These are phyloP conservation scores for Russula sp. DNA, from an alignment of 768 basidiomycete genomes.

Conservation along the genomic window DNA sequence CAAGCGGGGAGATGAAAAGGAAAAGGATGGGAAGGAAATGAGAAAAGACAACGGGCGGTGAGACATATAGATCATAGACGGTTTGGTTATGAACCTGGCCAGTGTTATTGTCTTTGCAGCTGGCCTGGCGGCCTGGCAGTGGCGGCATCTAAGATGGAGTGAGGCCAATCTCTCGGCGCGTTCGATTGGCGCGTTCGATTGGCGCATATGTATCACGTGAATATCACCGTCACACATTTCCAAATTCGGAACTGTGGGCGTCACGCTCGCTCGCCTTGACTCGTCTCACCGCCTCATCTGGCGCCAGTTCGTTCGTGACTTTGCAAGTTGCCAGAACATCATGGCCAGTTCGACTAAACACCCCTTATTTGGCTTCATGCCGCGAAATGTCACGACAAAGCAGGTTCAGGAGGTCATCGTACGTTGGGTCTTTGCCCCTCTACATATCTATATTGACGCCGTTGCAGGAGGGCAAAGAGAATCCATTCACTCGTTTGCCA, in stretches of 20 bases:
- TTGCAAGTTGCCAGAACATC: background rate
- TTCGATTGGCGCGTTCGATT: background rate
- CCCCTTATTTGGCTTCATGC: slow-evolving; percentile 40
- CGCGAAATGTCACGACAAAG: slow-evolving; percentile 35
- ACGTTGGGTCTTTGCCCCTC: slow-evolving; percentile 9
- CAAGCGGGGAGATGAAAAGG: background rate
- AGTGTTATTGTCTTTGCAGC: slow-evolving; percentile 15
- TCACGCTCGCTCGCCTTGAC: background rate
- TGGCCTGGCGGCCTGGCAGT: background rate
- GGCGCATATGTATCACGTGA: slow-evolving; percentile 4
- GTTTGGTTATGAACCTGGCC: slow-evolving; percentile 17
- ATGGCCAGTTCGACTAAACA: slow-evolving; percentile 17
- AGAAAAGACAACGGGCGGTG: background rate
- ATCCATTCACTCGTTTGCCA: slow-evolving; percentile 82
- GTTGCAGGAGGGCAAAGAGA: slow-evolving; percentile 63
- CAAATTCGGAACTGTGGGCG: background rate
- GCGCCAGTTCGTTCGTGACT: no score
- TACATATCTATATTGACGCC: background rate
- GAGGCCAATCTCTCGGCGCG: slow-evolving; percentile 14
- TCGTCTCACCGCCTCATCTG: no score
- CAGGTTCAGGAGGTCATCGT: slow-evolving; percentile 39
- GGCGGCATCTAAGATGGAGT: background rate
- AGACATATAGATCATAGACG: slow-evolving; percentile 4
- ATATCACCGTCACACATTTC: background rate
- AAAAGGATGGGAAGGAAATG: background rate